These are phyloP conservation scores for Lotus japonicus DNA, from an alignment of 306 rosid genomes.

Conservation along the genomic window DNA sequence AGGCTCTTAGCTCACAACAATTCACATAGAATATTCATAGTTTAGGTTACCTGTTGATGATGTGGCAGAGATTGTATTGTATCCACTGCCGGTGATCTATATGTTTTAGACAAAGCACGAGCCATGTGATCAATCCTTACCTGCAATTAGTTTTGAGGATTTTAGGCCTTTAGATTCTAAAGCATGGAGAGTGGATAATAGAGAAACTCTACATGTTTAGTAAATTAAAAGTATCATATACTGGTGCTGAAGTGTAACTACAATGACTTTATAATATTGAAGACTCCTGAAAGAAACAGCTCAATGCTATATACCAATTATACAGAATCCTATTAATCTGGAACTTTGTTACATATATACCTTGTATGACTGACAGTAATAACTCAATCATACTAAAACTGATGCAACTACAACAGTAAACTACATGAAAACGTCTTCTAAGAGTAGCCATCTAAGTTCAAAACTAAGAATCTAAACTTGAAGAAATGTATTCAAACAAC, in stretches of 20 bases:
- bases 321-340: neutral
- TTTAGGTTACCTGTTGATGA: slow-evolving; percentile 80
- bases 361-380: neutral
- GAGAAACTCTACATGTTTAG: neutral
- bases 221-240: neutral
- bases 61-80: slow-evolving; percentile 90
- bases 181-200: neutral
- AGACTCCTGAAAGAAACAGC: neutral
- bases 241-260: neutral
- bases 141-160: slow-evolving; percentile 40
- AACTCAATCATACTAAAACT: neutral
- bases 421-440: neutral
- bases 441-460: neutral
- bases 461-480: neutral
- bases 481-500: neutral
- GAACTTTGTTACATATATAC: neutral
- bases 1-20: neutral
- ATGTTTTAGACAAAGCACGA: slow-evolving; percentile 76
- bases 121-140: slow-evolving; percentile 87
- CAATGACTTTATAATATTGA: neutral
- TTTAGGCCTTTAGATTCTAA: neutral
- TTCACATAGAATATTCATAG: neutral
- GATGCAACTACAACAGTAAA: neutral
- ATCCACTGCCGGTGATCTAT: slow-evolving; percentile 71
- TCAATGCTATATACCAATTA: neutral